Evolutionary conservation across 768 basidiomycete genomes (phyloP).

Genomic region (Serendipita indica): DNA sequence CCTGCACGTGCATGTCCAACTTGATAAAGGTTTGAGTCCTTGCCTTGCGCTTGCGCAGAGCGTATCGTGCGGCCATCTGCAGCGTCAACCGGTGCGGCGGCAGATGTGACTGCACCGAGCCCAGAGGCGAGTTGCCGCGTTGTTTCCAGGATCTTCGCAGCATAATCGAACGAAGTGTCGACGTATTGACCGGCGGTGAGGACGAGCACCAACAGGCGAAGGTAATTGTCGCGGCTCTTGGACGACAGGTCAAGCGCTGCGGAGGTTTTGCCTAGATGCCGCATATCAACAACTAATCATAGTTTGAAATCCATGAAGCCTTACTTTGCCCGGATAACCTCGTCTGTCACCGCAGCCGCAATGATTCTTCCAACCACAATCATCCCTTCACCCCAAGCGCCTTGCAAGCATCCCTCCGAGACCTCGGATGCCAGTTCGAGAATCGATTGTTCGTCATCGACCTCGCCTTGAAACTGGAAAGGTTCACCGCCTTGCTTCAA

Average conservation of each 20-base stretch:
- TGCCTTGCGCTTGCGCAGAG: not conserved
- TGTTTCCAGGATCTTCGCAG: conserved; percentile 46
- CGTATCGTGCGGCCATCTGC: conserved; percentile 13
- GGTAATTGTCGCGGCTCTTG: conserved; percentile 49
- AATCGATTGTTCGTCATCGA: not conserved
- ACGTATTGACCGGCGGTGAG: conserved; percentile 56
- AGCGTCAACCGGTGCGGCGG: conserved; percentile 17
- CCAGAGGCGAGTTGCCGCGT: conserved; percentile 60
- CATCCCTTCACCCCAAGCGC: not conserved
- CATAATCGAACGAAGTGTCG: conserved; percentile 55
- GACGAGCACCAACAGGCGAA: conserved; percentile 54
- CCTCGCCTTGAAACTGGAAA: not conserved
- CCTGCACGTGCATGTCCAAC: conserved; percentile 51
- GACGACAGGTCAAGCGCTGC: conserved; percentile 44
- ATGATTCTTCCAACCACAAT: conserved; percentile 11
- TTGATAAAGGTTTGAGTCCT: not conserved
- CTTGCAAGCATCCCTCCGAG: not conserved
- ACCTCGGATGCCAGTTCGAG: not conserved
- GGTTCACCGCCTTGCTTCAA: conserved; percentile 13
- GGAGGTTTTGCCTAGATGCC: conserved; percentile 37
- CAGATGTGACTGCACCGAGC: conserved; percentile 35
- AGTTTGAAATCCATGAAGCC: conserved; percentile 19
- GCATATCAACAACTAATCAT: too few species aligned
- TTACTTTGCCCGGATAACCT: conserved; percentile 50
- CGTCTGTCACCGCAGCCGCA: conserved; percentile 21